phyloP scores from a whole-genome alignment of 495 filamentous ascomycete species.

The Tuber indicum region DNA sequence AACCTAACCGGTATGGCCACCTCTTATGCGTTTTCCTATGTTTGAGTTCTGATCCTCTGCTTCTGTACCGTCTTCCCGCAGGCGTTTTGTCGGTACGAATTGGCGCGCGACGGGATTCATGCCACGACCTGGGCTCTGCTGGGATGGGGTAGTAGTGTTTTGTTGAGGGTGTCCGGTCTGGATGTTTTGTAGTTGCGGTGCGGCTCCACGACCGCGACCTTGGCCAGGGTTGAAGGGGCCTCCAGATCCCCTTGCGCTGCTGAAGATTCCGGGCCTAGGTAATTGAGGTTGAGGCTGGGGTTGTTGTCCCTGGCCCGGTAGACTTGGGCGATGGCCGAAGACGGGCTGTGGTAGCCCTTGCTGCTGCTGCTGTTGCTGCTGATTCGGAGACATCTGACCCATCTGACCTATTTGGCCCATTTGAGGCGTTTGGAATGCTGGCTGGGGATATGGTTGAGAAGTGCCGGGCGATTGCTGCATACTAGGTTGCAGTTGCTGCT shows the following conservation, averaged over 20 bases:
- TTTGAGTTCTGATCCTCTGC: constrained; percentile 25
- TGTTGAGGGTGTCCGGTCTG: constrained; percentile 34
- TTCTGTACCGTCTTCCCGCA: constrained; percentile 33
- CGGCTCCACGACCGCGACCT: constrained; percentile 28
- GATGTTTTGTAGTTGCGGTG: constrained; percentile 27
- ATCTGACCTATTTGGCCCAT: neutral
- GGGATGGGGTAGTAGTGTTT: constrained; percentile 1
- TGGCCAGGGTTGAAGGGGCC: constrained; percentile 26
- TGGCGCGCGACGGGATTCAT: constrained; percentile 41
- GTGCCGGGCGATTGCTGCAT: neutral
- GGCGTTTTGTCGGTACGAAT: constrained; percentile 35
- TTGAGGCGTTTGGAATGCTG: neutral
- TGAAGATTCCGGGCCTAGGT: constrained; percentile 23
- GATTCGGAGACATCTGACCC: constrained; percentile 10
- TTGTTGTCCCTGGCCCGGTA: constrained; percentile 19
- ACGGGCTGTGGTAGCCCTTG: constrained; percentile 31
- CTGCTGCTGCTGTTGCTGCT: constrained; percentile 21
- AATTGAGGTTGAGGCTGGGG: constrained; percentile 29
- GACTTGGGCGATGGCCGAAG: constrained; percentile 20
- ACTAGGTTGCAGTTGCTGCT: neutral
- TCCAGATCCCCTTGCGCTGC: constrained; percentile 18
- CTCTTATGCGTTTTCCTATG: constrained; percentile 29
- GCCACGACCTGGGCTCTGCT: constrained; percentile 26
- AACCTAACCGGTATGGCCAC: constrained; percentile 27
- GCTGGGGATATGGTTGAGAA: neutral